A percentile compares a stretch with the other conserved stretches of the same genome.
phyloP scores from a whole-genome alignment of 139 green algal genomes.

The Chlorella ohadii region DNA sequence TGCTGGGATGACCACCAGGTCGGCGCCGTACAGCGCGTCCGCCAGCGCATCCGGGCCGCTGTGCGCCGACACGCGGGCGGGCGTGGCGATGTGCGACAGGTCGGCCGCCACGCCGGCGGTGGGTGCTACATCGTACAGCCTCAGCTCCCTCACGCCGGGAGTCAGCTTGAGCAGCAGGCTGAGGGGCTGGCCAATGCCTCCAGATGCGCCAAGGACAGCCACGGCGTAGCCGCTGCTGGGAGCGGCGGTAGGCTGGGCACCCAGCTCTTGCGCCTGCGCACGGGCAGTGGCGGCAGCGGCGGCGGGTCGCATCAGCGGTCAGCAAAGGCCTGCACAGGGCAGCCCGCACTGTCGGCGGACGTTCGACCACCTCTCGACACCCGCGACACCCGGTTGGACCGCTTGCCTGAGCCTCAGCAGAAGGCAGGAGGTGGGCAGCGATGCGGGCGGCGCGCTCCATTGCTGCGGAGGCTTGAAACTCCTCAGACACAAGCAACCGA shows the following conservation, averaged over 20 bases:
- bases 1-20: constrained; percentile 97
- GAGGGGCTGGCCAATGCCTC: constrained; percentile 90
- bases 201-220: constrained; percentile 81
- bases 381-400: neutral
- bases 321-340: neutral
- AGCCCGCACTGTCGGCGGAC: neutral
- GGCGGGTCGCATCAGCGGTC: no score
- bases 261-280: neutral
- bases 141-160: constrained; percentile 65
- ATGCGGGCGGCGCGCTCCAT: constrained; percentile 23
- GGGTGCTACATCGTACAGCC: constrained; percentile 96
- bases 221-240: constrained; percentile 51
- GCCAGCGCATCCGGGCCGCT: constrained; percentile 81
- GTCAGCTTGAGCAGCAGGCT: constrained; percentile 89
- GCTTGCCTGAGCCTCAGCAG: neutral
- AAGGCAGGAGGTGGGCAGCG: neutral
- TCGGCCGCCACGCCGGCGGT: constrained; percentile 94
- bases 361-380: neutral
- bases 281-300: no score
- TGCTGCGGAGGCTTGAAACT: no score
- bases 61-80: constrained; percentile 79
- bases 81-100: constrained; percentile 93
- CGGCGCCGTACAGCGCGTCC: constrained; percentile 72
- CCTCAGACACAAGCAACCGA: no score
- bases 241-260: neutral